A percentile compares a stretch with the other conserved stretches of the same genome.
Conservation (phyloP, 768 basidiomycete genomes). For the Candolleomyces aberdarensis region DNA sequence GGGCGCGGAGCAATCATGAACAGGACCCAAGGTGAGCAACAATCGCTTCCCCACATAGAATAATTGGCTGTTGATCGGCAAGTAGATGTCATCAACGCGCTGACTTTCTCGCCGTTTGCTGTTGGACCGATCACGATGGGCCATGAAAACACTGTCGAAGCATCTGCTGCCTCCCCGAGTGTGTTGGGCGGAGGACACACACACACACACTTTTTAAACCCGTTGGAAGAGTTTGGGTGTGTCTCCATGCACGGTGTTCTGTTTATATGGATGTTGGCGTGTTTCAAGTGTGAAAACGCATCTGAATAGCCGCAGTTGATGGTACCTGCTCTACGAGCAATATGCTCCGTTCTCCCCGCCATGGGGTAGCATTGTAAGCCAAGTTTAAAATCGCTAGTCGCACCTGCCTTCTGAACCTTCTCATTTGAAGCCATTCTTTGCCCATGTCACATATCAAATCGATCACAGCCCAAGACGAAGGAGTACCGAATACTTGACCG, state of each 20-base stretch:
- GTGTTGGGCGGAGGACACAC: slow-evolving; percentile 72
- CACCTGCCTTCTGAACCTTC: neutral
- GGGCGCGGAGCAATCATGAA: slow-evolving; percentile 66
- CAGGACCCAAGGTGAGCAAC: slow-evolving; percentile 64
- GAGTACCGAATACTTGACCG: slow-evolving; percentile 86
- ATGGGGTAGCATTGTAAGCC: slow-evolving; percentile 71
- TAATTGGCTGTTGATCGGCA: no score
- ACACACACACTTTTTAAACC: slow-evolving; percentile 65
- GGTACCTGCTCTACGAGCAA: slow-evolving; percentile 79
- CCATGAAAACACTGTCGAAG: slow-evolving; percentile 78
- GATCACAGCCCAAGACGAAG: slow-evolving; percentile 76
- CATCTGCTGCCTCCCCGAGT: slow-evolving; percentile 65
- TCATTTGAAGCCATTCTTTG: slow-evolving; percentile 60
- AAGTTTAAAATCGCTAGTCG: neutral
- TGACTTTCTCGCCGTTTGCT: slow-evolving; percentile 64
- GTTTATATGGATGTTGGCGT: neutral
- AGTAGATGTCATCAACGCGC: slow-evolving; percentile 66
- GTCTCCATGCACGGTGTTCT: slow-evolving; percentile 18
- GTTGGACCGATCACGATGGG: slow-evolving; percentile 78
- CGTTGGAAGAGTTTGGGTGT: slow-evolving; percentile 80
- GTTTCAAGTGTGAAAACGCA: slow-evolving; percentile 61
- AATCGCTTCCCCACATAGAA: neutral
- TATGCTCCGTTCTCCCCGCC: slow-evolving; percentile 58
- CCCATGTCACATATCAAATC: slow-evolving; percentile 79
- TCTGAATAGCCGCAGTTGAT: slow-evolving; percentile 88